Conservation (phyloP, 2,329 filamentous ascomycete species). For the Aspergillus tanneri region DNA sequence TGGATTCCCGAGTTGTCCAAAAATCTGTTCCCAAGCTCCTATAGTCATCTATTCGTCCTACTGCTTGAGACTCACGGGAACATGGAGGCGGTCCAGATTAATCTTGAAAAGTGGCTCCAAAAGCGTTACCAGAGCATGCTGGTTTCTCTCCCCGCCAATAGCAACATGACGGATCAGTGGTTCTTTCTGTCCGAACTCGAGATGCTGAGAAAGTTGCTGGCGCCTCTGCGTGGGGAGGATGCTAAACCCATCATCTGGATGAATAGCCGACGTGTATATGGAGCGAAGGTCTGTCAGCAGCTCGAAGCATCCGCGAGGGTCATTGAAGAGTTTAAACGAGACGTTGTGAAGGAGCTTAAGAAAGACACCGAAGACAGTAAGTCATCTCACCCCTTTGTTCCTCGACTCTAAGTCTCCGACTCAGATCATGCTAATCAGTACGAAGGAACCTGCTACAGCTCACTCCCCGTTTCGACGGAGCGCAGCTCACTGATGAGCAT, state of each 20-base stretch:
- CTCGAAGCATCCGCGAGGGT: constrained; percentile 21
- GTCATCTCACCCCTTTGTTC: not conserved
- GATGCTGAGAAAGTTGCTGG: constrained; percentile 24
- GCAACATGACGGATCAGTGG: constrained; percentile 16
- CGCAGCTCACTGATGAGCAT: constrained; percentile 17
- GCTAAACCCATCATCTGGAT: constrained; percentile 20
- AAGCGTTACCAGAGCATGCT: constrained; percentile 29
- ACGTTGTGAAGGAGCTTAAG: constrained; percentile 13
- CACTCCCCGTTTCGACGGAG: constrained; percentile 11
- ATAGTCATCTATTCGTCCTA: constrained; percentile 25
- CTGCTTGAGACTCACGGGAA: constrained; percentile 48
- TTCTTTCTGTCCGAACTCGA: constrained; percentile 23
- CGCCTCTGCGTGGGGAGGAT: constrained; percentile 21
- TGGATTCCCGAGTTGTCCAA: constrained; percentile 9
- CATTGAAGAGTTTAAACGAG: constrained; percentile 24
- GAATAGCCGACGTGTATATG: constrained; percentile 11
- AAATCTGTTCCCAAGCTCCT: constrained; percentile 22
- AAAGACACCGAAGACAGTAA: constrained; percentile 18
- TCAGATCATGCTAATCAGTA: not conserved
- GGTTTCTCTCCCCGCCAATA: constrained; percentile 1
- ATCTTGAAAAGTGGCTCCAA: constrained; percentile 64
- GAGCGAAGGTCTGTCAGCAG: constrained; percentile 13
- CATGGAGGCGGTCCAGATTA: constrained; percentile 64
- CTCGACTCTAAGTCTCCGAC: not conserved
- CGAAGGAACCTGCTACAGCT: constrained; percentile 18